A percentile compares a stretch with the other conserved stretches of the same genome.
These are phyloP conservation scores for Astrothelium macrocarpum DNA, from an alignment of 495 filamentous ascomycete species.

Conservation along the genomic window DNA sequence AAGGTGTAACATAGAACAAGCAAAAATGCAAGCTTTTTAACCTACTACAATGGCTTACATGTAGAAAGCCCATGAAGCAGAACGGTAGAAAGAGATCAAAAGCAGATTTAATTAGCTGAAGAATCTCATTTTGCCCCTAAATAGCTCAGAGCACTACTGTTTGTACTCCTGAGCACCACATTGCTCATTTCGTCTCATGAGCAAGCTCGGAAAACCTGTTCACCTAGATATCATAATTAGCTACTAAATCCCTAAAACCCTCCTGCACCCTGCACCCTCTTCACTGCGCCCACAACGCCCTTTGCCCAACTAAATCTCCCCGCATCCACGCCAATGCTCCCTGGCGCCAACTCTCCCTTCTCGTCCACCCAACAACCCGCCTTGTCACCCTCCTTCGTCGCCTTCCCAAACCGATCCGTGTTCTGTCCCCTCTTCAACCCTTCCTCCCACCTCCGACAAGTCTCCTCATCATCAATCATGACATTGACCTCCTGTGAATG, in stretches of 20 bases:
- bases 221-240: not conserved
- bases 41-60: too few relatives aligned
- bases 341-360: slow-evolving; percentile 45
- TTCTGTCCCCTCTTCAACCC: slow-evolving; percentile 61
- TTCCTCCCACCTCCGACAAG: slow-evolving; percentile 56
- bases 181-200: not conserved
- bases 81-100: too few relatives aligned
- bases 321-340: slow-evolving; percentile 49
- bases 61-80: too few relatives aligned
- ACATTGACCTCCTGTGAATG: slow-evolving; percentile 70
- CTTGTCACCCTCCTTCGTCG: slow-evolving; percentile 44
- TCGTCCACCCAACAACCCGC: slow-evolving; percentile 43
- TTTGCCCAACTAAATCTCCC: slow-evolving; percentile 53
- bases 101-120: too few relatives aligned
- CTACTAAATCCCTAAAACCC: slow-evolving; percentile 38
- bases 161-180: too few relatives aligned
- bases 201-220: not conserved
- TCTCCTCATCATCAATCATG: slow-evolving; percentile 50
- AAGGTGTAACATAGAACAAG: slow-evolving; percentile 5
- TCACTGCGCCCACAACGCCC: slow-evolving; percentile 52
- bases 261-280: slow-evolving; percentile 50
- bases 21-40: not conserved
- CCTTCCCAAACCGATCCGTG: slow-evolving; percentile 51
- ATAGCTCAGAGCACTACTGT: too few relatives aligned
- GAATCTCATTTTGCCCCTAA: too few relatives aligned